Conservation (phyloP, 768 basidiomycete species). For the Leccinum boreale region DNA sequence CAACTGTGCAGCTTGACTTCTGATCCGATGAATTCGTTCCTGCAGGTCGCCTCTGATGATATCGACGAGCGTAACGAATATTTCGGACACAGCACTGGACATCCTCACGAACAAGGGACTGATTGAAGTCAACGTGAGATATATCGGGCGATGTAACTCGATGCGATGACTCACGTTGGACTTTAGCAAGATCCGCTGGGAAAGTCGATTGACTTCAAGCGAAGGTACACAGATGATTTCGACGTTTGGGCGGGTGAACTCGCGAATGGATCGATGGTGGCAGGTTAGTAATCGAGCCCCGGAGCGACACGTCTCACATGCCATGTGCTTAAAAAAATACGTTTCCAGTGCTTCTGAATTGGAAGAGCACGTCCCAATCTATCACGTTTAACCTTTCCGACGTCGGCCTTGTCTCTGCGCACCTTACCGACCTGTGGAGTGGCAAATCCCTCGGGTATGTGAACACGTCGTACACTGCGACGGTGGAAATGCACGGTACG, state of each 20-base stretch:
- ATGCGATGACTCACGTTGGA: not conserved
- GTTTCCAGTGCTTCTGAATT: constrained; percentile 7
- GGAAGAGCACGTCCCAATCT: not conserved
- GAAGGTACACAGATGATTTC: constrained; percentile 11
- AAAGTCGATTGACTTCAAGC: constrained; percentile 3
- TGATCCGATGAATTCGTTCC: not conserved
- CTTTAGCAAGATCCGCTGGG: constrained; percentile 15
- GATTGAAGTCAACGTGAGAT: constrained; percentile 9
- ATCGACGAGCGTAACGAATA: constrained; percentile 6
- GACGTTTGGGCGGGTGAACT: constrained; percentile 11
- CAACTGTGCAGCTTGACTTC: not conserved
- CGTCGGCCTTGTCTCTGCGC: constrained; percentile 2
- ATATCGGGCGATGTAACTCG: not conserved
- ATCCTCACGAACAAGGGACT: constrained; percentile 8
- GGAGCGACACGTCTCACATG: not conserved
- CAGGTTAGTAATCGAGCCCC: not conserved
- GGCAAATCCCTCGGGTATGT: not conserved
- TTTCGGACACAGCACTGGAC: not conserved
- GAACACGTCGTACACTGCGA: not conserved
- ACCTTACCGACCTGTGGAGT: constrained; percentile 7
- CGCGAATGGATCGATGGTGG: constrained; percentile 6
- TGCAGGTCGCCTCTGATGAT: constrained; percentile 12
- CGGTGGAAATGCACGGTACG: constrained; percentile 1
- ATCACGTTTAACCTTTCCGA: constrained; percentile 7
- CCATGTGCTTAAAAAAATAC: not conserved